Evolutionary conservation across 176 grass and related monocot species (phyloP).

Genomic region (Miscanthus lutarioriparius): DNA sequence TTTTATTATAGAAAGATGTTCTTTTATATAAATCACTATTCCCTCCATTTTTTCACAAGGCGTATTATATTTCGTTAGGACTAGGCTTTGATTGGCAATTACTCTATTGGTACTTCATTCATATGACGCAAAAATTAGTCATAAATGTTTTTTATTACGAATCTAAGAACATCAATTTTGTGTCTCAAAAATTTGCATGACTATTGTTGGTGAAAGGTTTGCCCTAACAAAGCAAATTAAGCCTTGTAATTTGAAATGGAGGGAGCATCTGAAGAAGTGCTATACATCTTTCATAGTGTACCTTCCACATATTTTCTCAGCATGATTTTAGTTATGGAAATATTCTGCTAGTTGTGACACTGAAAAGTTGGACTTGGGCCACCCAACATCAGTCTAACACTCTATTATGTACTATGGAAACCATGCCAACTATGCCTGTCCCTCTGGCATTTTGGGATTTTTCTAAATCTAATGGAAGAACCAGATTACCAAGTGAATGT

Average conservation of each 20-base stretch:
- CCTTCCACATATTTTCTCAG: conserved; percentile 9
- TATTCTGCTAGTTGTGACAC: background rate
- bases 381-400: background rate
- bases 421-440: background rate
- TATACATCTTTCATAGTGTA: background rate
- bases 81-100: background rate
- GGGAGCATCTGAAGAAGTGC: background rate
- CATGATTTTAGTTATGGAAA: background rate
- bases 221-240: background rate
- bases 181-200: background rate
- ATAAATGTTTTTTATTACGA: background rate
- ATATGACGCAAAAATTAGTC: background rate
- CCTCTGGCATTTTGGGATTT: background rate
- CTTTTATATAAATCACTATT: conserved; percentile 9
- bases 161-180: background rate
- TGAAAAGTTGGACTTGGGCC: background rate
- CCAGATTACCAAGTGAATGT: background rate
- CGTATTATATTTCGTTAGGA: background rate
- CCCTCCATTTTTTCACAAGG: background rate
- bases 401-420: background rate
- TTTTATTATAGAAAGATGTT: background rate
- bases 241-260: background rate
- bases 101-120: background rate
- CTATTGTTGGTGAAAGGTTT: background rate
- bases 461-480: background rate